Base-by-base conservation (phyloP, 768 basidiomycete species). In the Ramaria rubella region DNA sequence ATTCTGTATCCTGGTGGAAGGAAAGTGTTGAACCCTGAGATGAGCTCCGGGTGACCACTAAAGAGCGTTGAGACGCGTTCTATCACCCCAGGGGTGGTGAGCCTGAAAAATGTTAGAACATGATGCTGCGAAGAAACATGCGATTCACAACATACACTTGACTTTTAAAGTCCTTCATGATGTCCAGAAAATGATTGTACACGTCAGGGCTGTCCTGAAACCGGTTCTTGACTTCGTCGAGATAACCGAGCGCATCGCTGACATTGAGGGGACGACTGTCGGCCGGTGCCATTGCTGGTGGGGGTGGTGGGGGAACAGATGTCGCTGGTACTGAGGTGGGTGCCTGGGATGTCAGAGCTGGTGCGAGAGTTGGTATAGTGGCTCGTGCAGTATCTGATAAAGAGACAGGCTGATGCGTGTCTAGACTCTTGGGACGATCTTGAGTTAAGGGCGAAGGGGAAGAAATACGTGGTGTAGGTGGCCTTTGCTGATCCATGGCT, bases 101-200 rank as follows among this genome's bases (percentile, higher is more conserved):
- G 76, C 34, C 75, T 75, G 40, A 68, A 74, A 11, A 73, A 6
- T 65, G 67, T 29, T 71, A 71, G 61, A 60, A 55, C 54, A 59
- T 23, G 65, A 63, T 40, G 62, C 55, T 4, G 65, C 65, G 23
- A 68, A 70, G 3, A 33, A 7, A 29, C 43, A n/a, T 11, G 21
- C 7, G 43, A 9, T 3, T 33, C 19, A 24, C 42, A 15, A 80
- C 90, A 74, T 69, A 93, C 90, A 74, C 76, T 73, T 95, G 91
- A 65, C 92, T 91, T 75, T 99, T 99, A 72, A 99, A 99, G 68
- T 98, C 94, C 76, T 97, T 97, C 96, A 96, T 96, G 67, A 96
- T 94, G 69, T 95, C 92, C 70, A 94, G 72, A 67, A 94, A 93
- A 60, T 86, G 81, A 69, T 96, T 95, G 77, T 96, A 96, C 26